phyloP scores from a whole-genome alignment of 148 eudicot species.

The Oxyria digyna region DNA sequence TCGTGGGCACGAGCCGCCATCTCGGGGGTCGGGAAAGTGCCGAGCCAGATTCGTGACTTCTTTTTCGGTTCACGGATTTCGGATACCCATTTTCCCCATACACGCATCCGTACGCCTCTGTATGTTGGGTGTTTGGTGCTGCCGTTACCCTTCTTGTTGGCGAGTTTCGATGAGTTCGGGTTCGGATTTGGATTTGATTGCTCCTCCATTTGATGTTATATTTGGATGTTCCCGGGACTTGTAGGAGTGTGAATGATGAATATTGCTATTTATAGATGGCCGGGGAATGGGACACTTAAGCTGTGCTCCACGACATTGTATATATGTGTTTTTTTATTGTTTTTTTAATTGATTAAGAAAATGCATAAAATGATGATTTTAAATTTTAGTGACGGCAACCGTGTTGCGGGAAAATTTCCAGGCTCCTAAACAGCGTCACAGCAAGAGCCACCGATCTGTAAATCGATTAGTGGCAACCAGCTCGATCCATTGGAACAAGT shows the following conservation, averaged over 20 bases:
- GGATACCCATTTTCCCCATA: slow-evolving; percentile 76
- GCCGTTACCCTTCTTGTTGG: not conserved
- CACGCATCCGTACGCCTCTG: slow-evolving; percentile 53
- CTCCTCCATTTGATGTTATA: not conserved
- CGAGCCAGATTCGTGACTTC: slow-evolving; percentile 67
- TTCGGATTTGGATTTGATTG: not conserved
- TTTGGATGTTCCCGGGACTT: not conserved
- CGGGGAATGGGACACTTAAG: too few relatives aligned
- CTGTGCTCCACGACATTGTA: too few relatives aligned
- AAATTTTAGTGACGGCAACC: too few relatives aligned
- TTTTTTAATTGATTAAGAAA: too few relatives aligned
- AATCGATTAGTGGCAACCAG: too few relatives aligned
- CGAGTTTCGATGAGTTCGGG: not conserved
- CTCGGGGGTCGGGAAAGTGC: slow-evolving; percentile 56
- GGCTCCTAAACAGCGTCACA: too few relatives aligned
- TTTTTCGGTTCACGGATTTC: slow-evolving; percentile 61
- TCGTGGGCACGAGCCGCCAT: slow-evolving; percentile 81
- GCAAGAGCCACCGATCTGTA: too few relatives aligned
- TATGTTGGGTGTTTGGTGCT: slow-evolving; percentile 38
- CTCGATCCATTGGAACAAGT: too few relatives aligned
- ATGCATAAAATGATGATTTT: too few relatives aligned
- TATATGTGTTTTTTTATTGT: too few relatives aligned
- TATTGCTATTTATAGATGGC: not conserved
- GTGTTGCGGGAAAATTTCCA: too few relatives aligned
- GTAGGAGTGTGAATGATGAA: not conserved